Evolutionary conservation across 345 rosid genomes (phyloP).

Genomic region (Erodium maritimum): DNA sequence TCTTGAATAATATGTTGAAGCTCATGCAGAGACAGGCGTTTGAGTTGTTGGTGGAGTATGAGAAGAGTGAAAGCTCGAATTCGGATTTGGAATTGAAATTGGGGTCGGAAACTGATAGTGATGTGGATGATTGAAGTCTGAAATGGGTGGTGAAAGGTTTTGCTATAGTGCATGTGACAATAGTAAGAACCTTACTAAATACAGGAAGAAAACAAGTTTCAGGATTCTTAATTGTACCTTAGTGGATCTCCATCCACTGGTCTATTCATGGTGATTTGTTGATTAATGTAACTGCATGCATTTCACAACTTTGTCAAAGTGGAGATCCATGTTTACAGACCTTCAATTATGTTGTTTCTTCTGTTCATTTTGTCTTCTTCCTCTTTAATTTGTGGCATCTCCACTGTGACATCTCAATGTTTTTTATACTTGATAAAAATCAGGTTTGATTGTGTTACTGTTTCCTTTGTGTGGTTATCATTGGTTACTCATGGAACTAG

Average conservation of each 20-base stretch:
- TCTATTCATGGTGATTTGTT: background rate
- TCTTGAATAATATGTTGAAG: constrained; percentile 82
- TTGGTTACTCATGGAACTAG: background rate
- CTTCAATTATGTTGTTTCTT: background rate
- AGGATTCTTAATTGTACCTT: too few species aligned
- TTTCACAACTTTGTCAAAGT: too few species aligned
- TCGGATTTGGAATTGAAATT: constrained; percentile 1
- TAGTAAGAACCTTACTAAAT: too few species aligned
- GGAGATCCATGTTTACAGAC: background rate
- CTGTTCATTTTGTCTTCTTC: background rate
- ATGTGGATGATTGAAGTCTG: background rate
- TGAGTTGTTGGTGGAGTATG: constrained; percentile 7
- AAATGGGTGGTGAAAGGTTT: background rate
- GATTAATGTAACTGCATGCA: too few species aligned
- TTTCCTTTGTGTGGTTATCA: background rate
- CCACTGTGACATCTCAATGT: background rate
- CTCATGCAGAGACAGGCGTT: constrained; percentile 86
- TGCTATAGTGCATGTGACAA: too few species aligned
- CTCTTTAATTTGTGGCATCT: background rate
- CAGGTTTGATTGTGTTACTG: background rate
- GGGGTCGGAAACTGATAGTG: constrained; percentile 4
- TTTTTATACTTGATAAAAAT: too few species aligned
- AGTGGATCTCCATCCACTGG: too few species aligned
- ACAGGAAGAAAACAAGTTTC: too few species aligned
- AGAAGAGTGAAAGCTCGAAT: too few species aligned